A percentile compares a stretch with the other conserved stretches of the same genome.
phyloP scores from a whole-genome alignment of 164 flowering plant species.

The Houttuynia cordata region DNA sequence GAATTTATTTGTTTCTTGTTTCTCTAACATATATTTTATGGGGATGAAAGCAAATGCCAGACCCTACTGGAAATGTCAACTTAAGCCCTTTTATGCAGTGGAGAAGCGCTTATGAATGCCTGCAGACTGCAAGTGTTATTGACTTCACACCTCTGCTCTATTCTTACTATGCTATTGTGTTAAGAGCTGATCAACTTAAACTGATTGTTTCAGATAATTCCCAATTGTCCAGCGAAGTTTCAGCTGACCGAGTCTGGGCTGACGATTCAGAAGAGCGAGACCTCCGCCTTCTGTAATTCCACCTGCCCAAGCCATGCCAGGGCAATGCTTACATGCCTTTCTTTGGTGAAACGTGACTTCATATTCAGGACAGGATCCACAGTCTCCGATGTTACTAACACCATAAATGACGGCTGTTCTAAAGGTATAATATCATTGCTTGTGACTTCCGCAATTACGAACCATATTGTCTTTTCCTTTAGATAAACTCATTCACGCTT shows the following conservation, averaged over 20 bases:
- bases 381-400: not conserved
- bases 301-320: not conserved
- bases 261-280: not conserved
- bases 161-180: not conserved
- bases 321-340: not conserved
- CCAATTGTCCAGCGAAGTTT: not conserved
- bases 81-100: not conserved
- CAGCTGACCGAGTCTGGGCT: not conserved
- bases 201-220: not conserved
- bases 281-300: not conserved
- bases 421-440: not conserved
- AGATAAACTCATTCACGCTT: not conserved
- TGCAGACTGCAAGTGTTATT: not conserved
- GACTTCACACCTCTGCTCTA: not conserved
- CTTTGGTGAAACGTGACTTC: not conserved
- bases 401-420: not conserved
- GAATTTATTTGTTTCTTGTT: no score
- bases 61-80: not conserved
- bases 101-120: not conserved
- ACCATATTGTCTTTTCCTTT: not conserved
- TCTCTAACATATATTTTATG: no score
- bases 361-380: not conserved
- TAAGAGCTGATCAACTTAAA: not conserved
- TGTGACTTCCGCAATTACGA: not conserved
- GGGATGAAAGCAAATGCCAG: not conserved